Conservation (phyloP, 148 eudicot genomes). For the Cornus florida region DNA sequence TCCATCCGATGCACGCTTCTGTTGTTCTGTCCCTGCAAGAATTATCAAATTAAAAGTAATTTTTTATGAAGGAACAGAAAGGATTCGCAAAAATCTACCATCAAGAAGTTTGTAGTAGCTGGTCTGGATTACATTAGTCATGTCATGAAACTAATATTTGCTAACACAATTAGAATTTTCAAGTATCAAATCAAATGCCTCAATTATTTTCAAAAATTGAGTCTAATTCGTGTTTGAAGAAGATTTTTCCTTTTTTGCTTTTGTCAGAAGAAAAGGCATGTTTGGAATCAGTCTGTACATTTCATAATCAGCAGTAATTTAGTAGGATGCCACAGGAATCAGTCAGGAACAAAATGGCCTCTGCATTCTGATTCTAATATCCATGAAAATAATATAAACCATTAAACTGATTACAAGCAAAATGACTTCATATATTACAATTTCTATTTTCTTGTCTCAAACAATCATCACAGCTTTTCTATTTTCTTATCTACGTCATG, state of each 20-base stretch:
- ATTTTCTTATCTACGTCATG: neutral
- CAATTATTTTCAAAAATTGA: neutral
- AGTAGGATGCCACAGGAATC: no score
- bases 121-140: neutral
- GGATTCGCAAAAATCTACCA: neutral
- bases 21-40: constrained; percentile 60
- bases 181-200: neutral
- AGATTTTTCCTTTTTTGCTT: neutral
- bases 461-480: neutral
- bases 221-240: neutral
- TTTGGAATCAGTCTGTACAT: neutral
- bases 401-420: neutral
- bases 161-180: neutral
- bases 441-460: neutral
- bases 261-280: neutral
- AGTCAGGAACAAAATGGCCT: no score
- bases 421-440: neutral
- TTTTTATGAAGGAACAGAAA: neutral
- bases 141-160: neutral
- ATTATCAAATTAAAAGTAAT: neutral
- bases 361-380: no score
- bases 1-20: constrained; percentile 89
- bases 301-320: neutral
- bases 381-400: neutral
- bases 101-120: neutral